A percentile compares a stretch with the other conserved stretches of the same genome.
These are phyloP conservation scores for Calocera cornea DNA, from an alignment of 768 basidiomycete species.

Conservation along the genomic window DNA sequence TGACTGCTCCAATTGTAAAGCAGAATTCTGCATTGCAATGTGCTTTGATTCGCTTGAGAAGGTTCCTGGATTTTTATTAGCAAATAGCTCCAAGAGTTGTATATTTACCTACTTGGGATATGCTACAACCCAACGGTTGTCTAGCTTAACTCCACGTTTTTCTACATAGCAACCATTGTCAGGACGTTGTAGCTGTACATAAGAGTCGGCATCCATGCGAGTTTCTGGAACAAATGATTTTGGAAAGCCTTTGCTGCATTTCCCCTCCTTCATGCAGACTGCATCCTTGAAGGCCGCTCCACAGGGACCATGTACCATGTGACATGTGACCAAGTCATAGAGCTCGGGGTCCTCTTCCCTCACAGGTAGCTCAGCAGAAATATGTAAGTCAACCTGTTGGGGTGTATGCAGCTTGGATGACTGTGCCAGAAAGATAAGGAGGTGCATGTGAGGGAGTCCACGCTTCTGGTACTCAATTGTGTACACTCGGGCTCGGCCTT, in stretches of 20 bases:
- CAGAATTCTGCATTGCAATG: too few species aligned
- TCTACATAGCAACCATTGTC: constrained; percentile 25
- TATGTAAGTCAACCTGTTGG: constrained; percentile 28
- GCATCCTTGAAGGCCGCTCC: constrained; percentile 24
- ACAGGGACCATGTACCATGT: constrained; percentile 42
- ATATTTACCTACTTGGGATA: constrained; percentile 19
- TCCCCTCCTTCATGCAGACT: constrained; percentile 31
- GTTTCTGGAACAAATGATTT: constrained; percentile 29
- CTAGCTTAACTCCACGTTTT: constrained; percentile 16
- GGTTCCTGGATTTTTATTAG: too few species aligned
- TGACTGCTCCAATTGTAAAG: too few species aligned
- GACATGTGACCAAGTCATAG: constrained; percentile 28
- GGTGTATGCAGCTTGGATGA: constrained; percentile 25
- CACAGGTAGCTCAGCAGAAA: constrained; percentile 35
- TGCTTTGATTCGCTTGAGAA: too few species aligned
- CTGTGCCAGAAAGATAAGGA: constrained; percentile 32
- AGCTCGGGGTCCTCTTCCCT: constrained; percentile 28
- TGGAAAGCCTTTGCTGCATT: constrained; percentile 34
- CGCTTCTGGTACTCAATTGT: constrained; percentile 47
- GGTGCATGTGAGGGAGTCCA: constrained; percentile 42
- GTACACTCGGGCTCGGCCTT: constrained; percentile 32
- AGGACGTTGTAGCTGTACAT: constrained; percentile 27
- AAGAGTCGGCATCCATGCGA: constrained; percentile 28
- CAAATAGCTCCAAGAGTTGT: too few species aligned
- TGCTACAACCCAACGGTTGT: constrained; percentile 34